Evolutionary conservation across 2,329 filamentous ascomycete species (phyloP), one percentile per base, ranked within the genome.

Genomic region (Ilyonectria robusta): DNA sequence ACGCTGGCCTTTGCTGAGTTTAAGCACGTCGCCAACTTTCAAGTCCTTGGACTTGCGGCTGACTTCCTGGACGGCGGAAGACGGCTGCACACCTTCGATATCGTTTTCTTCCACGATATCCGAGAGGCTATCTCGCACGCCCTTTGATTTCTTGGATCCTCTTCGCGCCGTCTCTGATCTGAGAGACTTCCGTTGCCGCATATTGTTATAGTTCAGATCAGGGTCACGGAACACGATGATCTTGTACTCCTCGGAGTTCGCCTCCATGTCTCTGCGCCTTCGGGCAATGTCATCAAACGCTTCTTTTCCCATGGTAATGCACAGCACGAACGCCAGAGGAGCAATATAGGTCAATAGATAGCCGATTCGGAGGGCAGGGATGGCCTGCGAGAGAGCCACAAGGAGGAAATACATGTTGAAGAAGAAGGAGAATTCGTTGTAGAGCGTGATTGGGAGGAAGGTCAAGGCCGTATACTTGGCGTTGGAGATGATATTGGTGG

Each of bases 361-460:
- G 62, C 96, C 96, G 72, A 99, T 98, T 61, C 94, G 90, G 61
- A 99, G 83, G 23, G 93, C 89, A 4, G 94, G 95, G 76, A 99
- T 95, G 48, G 94, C 91, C 82, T 99, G 96, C 42, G 95, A 98
- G 56, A 98, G 82, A 7, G 96, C 97, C 56, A 99, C 96, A 29
- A 98, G 90, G 62, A 99, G 86, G 80, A 99, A 99, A 80, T 99
- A 99, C 86, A 98, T 94, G 87, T 99, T 99, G 87, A 99, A 97
- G 83, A 99, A 99, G 85, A 98, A 99, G 66, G 95, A 98, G 80
- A 99, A 99, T 79, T 99, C 96, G 83, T 98, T 98, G 82, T 98
- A 99, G 23, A 99, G 85, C 0, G 96, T 99, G 59, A 95, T 87
- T 2, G 97, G 97, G 15, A 99, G 87, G 81, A 99, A 99, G 59